Evolutionary conservation across 2,329 filamentous ascomycete genomes (phyloP), one percentile per base, ranked within the genome.

Genomic region (Bipolaris victoriae): DNA sequence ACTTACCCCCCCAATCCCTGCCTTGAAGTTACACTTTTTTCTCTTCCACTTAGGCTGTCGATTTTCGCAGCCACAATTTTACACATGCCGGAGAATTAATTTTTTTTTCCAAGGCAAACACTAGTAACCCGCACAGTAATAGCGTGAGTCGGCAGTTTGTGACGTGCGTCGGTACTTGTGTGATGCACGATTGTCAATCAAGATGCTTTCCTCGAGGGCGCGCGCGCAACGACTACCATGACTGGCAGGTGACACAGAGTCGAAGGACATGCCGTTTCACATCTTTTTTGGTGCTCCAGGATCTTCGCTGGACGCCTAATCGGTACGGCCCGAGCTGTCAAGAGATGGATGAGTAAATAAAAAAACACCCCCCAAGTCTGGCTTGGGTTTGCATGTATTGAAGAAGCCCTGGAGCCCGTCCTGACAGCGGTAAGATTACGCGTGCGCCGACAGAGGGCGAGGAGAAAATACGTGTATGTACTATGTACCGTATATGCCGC

Each of bases 311-410:
- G 49, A 58, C 53, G 55, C 49, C 56, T 48, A 47, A 39, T 52
- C 67, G 67, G 67, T 58, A 67, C 68, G 68, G 65, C 58, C 68
- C 68, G 68, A 55, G 51, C 60, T 69, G 62, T 66, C 66, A 68
- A 29, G 44, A 54, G 31, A 36, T 36, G n/a, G 44, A 22, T 43
- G 31, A 29, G 33, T n/a, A 41, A 16, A 16, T 16, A 16, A 16
- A 16, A 13, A 41, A 24, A 41, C 6, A 20, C 20, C 2, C 1
- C 20, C 39, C 31, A 22, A 41, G 22, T 20, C 24, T 26, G 26
- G 9, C 26, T 29, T 29, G 26, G 26, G 26, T 29, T 10, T 29
- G 26, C 26, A 29, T 29, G 26, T 29, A 29, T 29, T 29, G 9
- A 29, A 2, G 9, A 29, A 7, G 20, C 1, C 3, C 26, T 29